Percentiles rank a stretch among this genome's conserved stretches.
Conservation (phyloP, 495 filamentous ascomycete species). For the Penicillium steckii region DNA sequence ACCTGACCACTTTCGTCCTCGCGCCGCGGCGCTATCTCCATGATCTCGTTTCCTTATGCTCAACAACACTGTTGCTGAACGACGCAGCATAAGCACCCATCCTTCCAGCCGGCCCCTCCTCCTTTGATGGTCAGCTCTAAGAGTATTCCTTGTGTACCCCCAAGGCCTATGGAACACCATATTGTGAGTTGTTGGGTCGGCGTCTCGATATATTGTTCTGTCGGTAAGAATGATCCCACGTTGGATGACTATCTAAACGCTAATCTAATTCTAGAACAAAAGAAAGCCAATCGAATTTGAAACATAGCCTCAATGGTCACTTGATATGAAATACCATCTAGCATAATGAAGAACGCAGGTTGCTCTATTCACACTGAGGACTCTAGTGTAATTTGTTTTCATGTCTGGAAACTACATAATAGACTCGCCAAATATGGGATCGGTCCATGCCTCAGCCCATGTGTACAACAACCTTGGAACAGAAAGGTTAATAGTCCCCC, state of each 20-base stretch:
- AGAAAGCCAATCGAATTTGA: not conserved
- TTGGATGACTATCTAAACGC: not conserved
- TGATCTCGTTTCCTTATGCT: not conserved
- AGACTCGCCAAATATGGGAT: too few species aligned
- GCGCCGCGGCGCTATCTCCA: not conserved
- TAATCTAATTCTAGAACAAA: conserved; percentile 18
- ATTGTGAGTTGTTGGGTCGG: conserved; percentile 26
- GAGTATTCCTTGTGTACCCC: not conserved
- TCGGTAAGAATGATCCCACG: conserved; percentile 23
- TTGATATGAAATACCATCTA: not conserved
- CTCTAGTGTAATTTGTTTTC: too few species aligned
- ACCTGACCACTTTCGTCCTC: conserved; percentile 15
- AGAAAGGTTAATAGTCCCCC: too few species aligned
- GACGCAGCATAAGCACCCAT: not conserved
- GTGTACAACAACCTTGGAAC: too few species aligned
- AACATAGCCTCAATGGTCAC: not conserved
- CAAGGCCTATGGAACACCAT: not conserved
- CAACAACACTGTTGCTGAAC: not conserved
- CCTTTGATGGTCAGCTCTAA: not conserved
- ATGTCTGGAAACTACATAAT: too few species aligned
- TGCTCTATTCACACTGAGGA: too few species aligned
- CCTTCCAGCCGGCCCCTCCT: not conserved
- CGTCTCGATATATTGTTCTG: conserved; percentile 29
- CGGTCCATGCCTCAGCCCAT: too few species aligned
- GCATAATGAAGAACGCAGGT: not conserved